These are phyloP conservation scores for Porogramme epimiltina DNA, from an alignment of 1,284 basidiomycete genomes.

Conservation along the genomic window DNA sequence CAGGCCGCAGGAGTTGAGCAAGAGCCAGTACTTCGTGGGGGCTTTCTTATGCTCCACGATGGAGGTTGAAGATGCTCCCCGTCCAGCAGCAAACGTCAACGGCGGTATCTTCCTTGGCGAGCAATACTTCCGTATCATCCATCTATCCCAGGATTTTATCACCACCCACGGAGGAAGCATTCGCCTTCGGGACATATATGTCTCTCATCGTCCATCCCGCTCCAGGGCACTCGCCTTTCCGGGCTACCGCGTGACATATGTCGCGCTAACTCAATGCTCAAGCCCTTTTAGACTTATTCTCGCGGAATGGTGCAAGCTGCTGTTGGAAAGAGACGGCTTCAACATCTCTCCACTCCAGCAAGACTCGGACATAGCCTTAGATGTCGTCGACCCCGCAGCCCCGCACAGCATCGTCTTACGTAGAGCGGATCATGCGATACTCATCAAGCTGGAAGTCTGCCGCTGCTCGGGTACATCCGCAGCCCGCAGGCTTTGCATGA, in stretches of 20 bases:
- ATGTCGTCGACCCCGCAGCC: not conserved
- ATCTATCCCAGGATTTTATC: conserved; percentile 1
- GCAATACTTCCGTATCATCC: conserved; percentile 8
- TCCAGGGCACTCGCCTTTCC: conserved; percentile 5
- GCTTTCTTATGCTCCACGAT: conserved; percentile 6
- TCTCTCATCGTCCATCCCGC: conserved; percentile 12
- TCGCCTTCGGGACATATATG: conserved; percentile 8
- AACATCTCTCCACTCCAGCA: not conserved
- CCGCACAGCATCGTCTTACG: not conserved
- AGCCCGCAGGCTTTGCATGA: no score
- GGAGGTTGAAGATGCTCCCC: not conserved
- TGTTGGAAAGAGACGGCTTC: conserved; percentile 4
- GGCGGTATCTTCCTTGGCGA: conserved; percentile 3
- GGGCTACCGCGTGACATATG: conserved; percentile 3
- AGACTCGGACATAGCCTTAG: not conserved
- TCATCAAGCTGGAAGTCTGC: no score
- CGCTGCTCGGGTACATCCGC: no score
- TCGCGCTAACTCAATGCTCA: not conserved
- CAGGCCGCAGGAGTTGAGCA: not conserved
- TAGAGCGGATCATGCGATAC: not conserved
- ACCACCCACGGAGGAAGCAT: not conserved
- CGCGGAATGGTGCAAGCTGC: conserved; percentile 6
- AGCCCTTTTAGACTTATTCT: conserved; percentile 7
- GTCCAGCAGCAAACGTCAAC: no score
- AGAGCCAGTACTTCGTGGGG: conserved; percentile 8